phyloP scores from a whole-genome alignment of 192 early-diverging fungal genomes.

The Coemansia sp. region DNA sequence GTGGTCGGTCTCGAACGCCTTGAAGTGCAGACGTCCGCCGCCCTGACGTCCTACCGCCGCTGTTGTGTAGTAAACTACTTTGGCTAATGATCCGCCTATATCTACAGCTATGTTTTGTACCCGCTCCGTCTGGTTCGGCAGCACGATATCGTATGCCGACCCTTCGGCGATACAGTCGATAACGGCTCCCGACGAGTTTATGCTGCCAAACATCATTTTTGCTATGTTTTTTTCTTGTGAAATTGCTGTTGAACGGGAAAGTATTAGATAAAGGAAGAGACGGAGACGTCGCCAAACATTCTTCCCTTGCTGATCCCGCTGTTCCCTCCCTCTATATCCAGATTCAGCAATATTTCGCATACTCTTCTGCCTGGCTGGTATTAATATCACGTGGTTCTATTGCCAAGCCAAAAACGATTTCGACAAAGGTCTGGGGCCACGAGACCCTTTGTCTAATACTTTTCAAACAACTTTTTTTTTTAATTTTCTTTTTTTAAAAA shows the following conservation, averaged over 20 bases:
- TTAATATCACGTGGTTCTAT: neutral
- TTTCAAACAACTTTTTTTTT: neutral
- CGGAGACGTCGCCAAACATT: neutral
- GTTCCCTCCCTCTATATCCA: no score
- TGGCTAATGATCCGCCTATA: slow-evolving; percentile 75
- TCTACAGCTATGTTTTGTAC: slow-evolving; percentile 90
- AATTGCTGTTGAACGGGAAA: neutral
- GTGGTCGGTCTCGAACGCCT: slow-evolving; percentile 90
- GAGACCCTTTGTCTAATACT: neutral
- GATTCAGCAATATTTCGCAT: no score
- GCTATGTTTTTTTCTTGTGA: neutral
- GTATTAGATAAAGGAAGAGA: neutral
- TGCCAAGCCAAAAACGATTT: neutral
- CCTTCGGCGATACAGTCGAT: slow-evolving; percentile 31
- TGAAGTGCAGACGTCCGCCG: slow-evolving; percentile 90
- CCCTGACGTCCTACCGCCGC: neutral
- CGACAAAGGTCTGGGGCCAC: neutral
- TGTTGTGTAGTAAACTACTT: slow-evolving; percentile 72
- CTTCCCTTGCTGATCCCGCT: no score
- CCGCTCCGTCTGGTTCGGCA: slow-evolving; percentile 83
- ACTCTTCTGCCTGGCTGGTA: no score
- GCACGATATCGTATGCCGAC: slow-evolving; percentile 70
- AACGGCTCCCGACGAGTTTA: slow-evolving; percentile 46
- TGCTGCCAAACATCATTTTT: slow-evolving; percentile 48
- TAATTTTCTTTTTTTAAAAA: neutral